Conservation (phyloP, 345 rosid species). For the Leavenworthia alabamica region DNA sequence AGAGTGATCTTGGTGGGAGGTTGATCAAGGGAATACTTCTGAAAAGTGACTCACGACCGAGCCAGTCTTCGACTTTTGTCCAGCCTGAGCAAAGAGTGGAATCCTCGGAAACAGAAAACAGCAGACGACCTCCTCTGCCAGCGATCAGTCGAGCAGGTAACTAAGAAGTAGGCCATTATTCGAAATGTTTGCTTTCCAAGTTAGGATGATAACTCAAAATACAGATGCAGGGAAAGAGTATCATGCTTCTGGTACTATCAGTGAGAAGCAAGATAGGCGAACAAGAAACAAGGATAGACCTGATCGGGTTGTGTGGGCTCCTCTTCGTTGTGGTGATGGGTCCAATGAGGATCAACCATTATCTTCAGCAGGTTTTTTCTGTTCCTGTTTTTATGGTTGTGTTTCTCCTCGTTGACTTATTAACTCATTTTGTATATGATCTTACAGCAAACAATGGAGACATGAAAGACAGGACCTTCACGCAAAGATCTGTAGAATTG, state of each 20-base stretch:
- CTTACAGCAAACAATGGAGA: conserved; percentile 36
- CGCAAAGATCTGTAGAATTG: conserved; percentile 24
- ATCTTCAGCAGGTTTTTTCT: conserved; percentile 46
- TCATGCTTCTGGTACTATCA: conserved; percentile 32
- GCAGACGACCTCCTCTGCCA: conserved; percentile 32
- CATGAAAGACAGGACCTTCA: conserved; percentile 26
- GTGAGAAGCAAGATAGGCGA: conserved; percentile 49
- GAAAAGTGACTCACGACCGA: conserved; percentile 34
- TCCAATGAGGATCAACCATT: conserved; percentile 38
- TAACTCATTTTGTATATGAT: neutral
- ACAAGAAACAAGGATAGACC: conserved; percentile 61
- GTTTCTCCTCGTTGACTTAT: conserved; percentile 5
- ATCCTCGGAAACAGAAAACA: conserved; percentile 29
- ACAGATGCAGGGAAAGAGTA: conserved; percentile 38
- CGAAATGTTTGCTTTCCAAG: conserved; percentile 2
- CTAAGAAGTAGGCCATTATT: conserved; percentile 23
- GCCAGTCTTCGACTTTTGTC: conserved; percentile 28
- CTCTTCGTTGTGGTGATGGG: conserved; percentile 54
- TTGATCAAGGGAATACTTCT: conserved; percentile 46
- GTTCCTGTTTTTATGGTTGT: neutral
- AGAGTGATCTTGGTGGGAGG: conserved; percentile 42
- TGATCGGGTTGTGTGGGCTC: conserved; percentile 66
- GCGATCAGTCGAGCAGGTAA: conserved; percentile 33
- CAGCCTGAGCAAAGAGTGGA: conserved; percentile 40
- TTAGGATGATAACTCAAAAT: conserved; percentile 5